Evolutionary conservation across 31 red algal genomes (phyloP).

Genomic region (Odonthalia washingtoniensis): DNA sequence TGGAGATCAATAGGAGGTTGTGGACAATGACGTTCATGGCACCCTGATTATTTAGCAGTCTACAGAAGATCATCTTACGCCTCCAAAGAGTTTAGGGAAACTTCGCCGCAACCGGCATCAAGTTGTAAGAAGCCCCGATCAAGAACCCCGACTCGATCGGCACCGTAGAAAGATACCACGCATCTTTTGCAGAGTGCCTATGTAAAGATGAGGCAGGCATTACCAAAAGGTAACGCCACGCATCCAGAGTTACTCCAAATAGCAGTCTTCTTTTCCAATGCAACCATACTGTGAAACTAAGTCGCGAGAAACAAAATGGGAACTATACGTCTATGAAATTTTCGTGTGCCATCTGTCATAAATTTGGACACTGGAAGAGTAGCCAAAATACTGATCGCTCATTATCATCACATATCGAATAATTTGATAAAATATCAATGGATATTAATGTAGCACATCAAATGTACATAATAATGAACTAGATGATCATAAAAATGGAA

Average conservation of each 20-base stretch:
- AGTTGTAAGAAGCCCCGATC: constrained; percentile 6
- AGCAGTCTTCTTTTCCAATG: not conserved
- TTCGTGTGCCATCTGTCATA: not conserved
- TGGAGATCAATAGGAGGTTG: constrained; percentile 9
- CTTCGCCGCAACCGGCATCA: not conserved
- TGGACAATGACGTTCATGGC: constrained; percentile 9
- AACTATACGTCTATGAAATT: not conserved
- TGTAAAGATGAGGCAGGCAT: not conserved
- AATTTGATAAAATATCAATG: too few relatives aligned
- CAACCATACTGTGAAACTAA: not conserved
- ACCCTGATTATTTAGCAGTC: constrained; percentile 30
- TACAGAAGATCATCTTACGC: constrained; percentile 46
- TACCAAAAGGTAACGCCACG: not conserved
- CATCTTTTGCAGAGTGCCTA: constrained; percentile 25
- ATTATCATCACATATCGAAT: not conserved
- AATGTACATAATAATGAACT: too few relatives aligned
- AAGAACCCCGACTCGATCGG: constrained; percentile 27
- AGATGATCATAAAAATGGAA: too few relatives aligned
- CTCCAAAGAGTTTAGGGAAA: constrained; percentile 32
- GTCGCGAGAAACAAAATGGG: not conserved
- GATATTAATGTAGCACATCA: too few relatives aligned
- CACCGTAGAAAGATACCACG: constrained; percentile 36
- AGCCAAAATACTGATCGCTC: not conserved
- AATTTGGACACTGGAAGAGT: not conserved
- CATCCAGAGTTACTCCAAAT: not conserved